Conservation (phyloP, 306 rosid genomes). For the Fagus sylvatica region DNA sequence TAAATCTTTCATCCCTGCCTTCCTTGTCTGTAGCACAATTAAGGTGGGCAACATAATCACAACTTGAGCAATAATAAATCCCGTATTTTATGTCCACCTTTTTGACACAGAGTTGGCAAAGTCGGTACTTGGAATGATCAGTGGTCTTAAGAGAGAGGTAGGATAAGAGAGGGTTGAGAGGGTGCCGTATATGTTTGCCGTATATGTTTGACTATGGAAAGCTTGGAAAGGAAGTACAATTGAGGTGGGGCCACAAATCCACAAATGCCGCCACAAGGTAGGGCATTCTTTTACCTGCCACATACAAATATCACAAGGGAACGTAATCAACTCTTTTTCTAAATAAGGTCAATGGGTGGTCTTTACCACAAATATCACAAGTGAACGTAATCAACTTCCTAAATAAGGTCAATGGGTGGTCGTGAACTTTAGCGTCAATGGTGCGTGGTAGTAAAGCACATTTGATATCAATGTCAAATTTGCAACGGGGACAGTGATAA, state of each 20-base stretch:
- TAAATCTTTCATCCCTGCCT: background rate
- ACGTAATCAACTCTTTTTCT: background rate
- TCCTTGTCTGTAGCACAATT: background rate
- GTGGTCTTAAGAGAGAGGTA: background rate
- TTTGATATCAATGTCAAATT: too few species aligned
- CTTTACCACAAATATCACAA: background rate
- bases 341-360: background rate
- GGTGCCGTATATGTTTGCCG: background rate
- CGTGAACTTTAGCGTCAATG: background rate
- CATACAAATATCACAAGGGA: background rate
- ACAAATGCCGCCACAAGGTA: accelerated
- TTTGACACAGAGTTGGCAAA: background rate
- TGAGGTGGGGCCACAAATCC: background rate
- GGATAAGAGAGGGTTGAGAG: background rate
- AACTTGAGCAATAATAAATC: background rate
- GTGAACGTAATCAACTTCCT: background rate
- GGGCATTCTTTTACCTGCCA: background rate
- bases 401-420: background rate
- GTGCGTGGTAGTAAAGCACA: too few species aligned
- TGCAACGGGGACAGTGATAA: too few species aligned
- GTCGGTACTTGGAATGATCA: background rate
- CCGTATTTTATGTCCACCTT: background rate
- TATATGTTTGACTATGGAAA: background rate
- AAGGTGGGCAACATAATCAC: background rate
- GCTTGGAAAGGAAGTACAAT: background rate